Base-by-base conservation (phyloP, 345 rosid species). In the Boechera retrofracta region DNA sequence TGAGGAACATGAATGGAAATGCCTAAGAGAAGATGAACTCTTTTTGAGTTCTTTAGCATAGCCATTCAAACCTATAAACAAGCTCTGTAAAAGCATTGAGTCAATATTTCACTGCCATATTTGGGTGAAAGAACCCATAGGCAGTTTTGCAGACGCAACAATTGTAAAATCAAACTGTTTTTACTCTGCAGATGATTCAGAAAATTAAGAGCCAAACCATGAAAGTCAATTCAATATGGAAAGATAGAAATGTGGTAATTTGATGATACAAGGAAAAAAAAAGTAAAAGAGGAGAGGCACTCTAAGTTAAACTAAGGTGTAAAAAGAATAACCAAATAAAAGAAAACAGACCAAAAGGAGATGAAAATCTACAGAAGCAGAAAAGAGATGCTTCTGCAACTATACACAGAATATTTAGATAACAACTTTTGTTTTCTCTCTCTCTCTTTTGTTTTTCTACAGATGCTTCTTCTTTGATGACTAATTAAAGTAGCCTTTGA, bases 381-480 rank as follows among this genome's bases (percentile, higher is more conserved):
- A 59, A 69, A 52, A 69, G 70, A 77, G 54, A 62, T 15, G 62
- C 52, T 53, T 76, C 74, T 61, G 69, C 73, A 77, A 78, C 80
- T 78, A 66, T 78, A 77, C 72, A 77, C 68, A 71, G 42, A 64
- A 63, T 58, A 67, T 47, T 67, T 67, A 24, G 72, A 58, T 48
- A 31, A 69, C 38, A 77, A 11, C 26, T 54, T 76, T 76, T 48
- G 60, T 48, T 67, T 66, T 65, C 18, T 74, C 42, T 73, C 39
- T 26, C 7, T 32, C 11, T 71, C 39, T 72, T 33, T 72, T 13
- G 31, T 41, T 69, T 67, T 51, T 66, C 65, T 64, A 70, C 76
- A 60, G 58, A 67, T 59, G 81, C 64, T 67, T 78, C 74, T 78
- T 78, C 69, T 66, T 59, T 57, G 45, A 64, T 56, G 77, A 57